Conservation (phyloP, 805 yeast species). For the Suhomyces vadensis region DNA sequence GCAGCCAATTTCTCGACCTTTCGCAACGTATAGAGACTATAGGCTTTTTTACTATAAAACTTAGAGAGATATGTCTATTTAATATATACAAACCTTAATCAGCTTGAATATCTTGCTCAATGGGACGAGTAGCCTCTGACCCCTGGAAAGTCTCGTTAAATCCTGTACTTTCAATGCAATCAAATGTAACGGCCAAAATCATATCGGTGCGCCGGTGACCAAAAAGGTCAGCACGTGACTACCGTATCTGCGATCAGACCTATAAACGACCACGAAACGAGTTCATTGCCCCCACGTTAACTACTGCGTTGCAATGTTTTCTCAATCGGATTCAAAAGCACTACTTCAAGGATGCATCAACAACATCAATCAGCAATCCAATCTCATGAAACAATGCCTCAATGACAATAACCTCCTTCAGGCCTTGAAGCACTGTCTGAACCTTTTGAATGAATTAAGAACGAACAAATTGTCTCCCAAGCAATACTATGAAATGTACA, state of each 20-base stretch:
- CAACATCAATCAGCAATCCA: slow-evolving; percentile 66
- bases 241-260: not conserved
- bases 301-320: too few species aligned
- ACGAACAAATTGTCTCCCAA: slow-evolving; percentile 78
- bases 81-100: too few species aligned
- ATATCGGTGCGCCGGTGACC: too few species aligned
- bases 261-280: not conserved
- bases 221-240: not conserved
- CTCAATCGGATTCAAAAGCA: slow-evolving; percentile 1
- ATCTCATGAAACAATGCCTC: slow-evolving; percentile 73
- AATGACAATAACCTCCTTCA: slow-evolving; percentile 71
- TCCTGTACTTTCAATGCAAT: too few species aligned
- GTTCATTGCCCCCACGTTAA: not conserved
- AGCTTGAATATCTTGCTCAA: too few species aligned
- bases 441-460: slow-evolving; percentile 77
- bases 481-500: slow-evolving; percentile 90
- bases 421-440: slow-evolving; percentile 84
- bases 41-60: too few species aligned
- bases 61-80: too few species aligned
- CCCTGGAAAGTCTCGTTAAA: too few species aligned
- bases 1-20: too few species aligned
- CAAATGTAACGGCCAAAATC: too few species aligned
- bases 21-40: too few species aligned
- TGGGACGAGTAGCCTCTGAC: too few species aligned
- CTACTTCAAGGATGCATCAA: slow-evolving; percentile 28